Base-by-base conservation (phyloP, 768 basidiomycete genomes). In the Pholiota molesta region DNA sequence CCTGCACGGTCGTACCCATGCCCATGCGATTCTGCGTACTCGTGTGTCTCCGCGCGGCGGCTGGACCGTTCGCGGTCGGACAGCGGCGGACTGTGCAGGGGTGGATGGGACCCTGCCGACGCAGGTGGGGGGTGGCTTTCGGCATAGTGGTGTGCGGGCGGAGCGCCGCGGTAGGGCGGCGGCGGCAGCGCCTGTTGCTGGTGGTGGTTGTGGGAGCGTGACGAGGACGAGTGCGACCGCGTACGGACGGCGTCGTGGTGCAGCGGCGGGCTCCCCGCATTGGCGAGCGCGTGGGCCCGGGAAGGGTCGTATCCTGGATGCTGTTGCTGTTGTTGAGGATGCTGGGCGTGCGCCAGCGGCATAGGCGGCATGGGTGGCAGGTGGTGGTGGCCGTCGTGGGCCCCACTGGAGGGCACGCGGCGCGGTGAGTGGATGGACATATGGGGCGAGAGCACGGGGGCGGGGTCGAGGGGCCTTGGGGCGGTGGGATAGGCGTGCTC, bases 81-180 rank as follows among this genome's bases (percentile, higher is more conserved):
- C 33, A 80, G 72, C 44, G 81, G 80, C 23, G 84, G 85, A 65
- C 84, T 86, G 62, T 81, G 82, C 63, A 81, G 68, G 57, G 75
- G 74, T 63, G 80, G 83, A 64, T 79, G 83, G 37, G n/a, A 5
- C 54, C 51, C 51, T 52, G 51, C 53, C 0, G 53, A 31, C n/a
- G 53, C 35, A 51, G 78, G 74, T 42, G 83, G 72, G 19, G 78
- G 72, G 11, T 78, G 65, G 55, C 72, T 65, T 44, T 87, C 86
- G n/a, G 79, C 69, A 69, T 84, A 84, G 53, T 78, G 84, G 44
- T 79, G 78, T 5, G 79, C 73, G 61, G 78, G 81, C 23, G 73
- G 71, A 35, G 76, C 71, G 44, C 74, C 74, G 60, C 77, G 70
- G 49, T 77, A 79, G 9, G 78, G 66, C 61, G 77, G 77, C 6